Evolutionary conservation across 164 flowering plant species (phyloP), one percentile per base, ranked within the genome.

Genomic region (Dillenia turbinata): DNA sequence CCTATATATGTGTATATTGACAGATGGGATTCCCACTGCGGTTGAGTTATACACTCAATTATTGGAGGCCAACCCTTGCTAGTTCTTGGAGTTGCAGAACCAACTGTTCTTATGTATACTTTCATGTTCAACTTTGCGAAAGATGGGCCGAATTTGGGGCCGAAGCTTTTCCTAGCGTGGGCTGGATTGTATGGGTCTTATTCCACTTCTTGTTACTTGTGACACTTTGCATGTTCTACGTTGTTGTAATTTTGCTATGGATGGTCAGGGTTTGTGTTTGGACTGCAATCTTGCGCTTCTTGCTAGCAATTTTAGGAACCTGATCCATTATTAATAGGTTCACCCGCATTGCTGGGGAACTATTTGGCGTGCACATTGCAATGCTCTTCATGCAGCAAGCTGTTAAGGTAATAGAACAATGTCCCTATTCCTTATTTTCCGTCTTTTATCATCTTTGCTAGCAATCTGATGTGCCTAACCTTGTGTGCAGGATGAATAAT

Each of bases 371-470:
- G 19, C 80, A 73, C 10, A 77, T 77, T 8, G 77, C 80, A 57
- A 64, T 73, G 75, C 75, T 77, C 44, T 77, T 77, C 64, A 73
- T 77, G 75, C 80, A 77, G 57, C 59, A 77, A 59, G 80, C 80
- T 40, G 69, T 76, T 15, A 76, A 64, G 52, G 79, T 76, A 57
- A 66, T 67, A 53, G 13, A 47, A 33, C 6, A 6, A 33, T 33
- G 40, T 4, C 40, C 40, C 40, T 33, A 50, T 56, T 9, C 48
- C 46, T 57, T 15, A 2, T 11, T 11, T 14, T 14, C 17, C 15
- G 0, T 51, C 17, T n/a, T 51, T 51, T n/a, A 51, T 14, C 10
- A 19, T 8, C 22, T 19, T 9, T 51, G 22, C n/a, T 51, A 13
- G 22, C 40, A 6, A 33, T 33, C 40, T 33, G 40, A 33, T 33